Evolutionary conservation across 1,284 basidiomycete genomes (phyloP).

Genomic region (Trametes polyzona): DNA sequence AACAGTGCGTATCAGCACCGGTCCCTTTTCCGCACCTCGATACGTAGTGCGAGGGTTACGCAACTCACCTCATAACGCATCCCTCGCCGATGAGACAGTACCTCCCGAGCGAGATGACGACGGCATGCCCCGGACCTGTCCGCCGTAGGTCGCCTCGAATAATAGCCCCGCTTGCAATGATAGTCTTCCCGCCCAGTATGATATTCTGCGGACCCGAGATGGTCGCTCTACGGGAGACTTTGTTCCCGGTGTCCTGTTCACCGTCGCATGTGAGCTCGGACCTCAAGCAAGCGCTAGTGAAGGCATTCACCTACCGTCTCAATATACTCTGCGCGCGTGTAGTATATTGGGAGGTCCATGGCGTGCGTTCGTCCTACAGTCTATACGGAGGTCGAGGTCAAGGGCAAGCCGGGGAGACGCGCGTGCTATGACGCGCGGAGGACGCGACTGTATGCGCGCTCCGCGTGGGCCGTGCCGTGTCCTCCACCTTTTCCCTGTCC

Average conservation of each 20-base stretch:
- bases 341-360: constrained; percentile 75
- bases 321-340: constrained; percentile 78
- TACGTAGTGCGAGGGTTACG: background rate
- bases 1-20: background rate
- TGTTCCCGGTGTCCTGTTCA: constrained; percentile 49
- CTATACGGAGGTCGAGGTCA: constrained; percentile 1
- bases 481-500: background rate
- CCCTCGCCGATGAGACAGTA: constrained; percentile 93
- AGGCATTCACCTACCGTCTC: constrained; percentile 62
- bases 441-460: constrained; percentile 8
- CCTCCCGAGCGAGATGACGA: constrained; percentile 90
- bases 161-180: constrained; percentile 88
- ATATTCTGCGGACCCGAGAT: constrained; percentile 97
- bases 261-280: constrained; percentile 2
- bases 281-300: background rate
- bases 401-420: constrained; percentile 12
- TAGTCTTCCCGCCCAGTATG: constrained; percentile 95
- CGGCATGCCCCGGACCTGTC: constrained; percentile 85
- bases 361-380: background rate
- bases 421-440: background rate
- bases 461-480: constrained; percentile 4
- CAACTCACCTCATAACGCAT: constrained; percentile 80
- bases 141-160: constrained; percentile 89
- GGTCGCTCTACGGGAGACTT: constrained; percentile 91
- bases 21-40: constrained; percentile 3